Base-by-base conservation (phyloP, 495 filamentous ascomycete species). In the Penicillium taxi region DNA sequence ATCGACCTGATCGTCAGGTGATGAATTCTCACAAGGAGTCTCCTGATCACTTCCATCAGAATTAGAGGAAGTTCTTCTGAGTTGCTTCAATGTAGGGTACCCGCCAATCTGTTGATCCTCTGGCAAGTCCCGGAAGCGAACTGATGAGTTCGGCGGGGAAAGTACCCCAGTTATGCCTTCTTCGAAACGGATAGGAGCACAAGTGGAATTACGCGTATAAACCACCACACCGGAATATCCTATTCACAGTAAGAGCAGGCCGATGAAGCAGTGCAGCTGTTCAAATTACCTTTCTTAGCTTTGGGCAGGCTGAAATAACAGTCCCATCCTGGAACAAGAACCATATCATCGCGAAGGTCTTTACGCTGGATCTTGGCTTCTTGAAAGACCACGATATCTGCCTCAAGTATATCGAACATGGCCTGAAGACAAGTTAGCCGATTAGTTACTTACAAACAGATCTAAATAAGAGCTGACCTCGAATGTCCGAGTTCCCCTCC, bases 141-240 rank as follows among this genome's bases (percentile, higher is more conserved):
- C 75, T 5, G 79, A 70, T 1, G 82, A 84, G 48, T 78, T 82
- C 2, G 86, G 87, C 2, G 86, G 78, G 21, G 74, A 79, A 17
- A 96, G 73, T 8, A 85, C 66, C 6, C 91, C 91, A 3, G 84
- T 83, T 37, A 98, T 76, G 18, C 91, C 91, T 68, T 96, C 91
- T 64, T 98, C 91, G 2, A 88, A 90, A 28, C 81, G 77, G 9
- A 98, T 87, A 0, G 91, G 91, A 12, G 79, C 77, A 56, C 91
- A 96, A 35, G 77, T 80, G 3, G 84, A 76, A 53, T 88, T 86
- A n/a, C 89, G 78, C 2, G 87, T 95, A 59, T 96, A 98, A 13
- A 98, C 85, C 9, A 83, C 91, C 2, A 98, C 86, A 2, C 91
- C 91, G 12, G 91, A 93, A 56, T 98, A 98, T n/a, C 91, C 89